Base-by-base conservation (phyloP, 768 basidiomycete genomes). In the Vararia minispora region DNA sequence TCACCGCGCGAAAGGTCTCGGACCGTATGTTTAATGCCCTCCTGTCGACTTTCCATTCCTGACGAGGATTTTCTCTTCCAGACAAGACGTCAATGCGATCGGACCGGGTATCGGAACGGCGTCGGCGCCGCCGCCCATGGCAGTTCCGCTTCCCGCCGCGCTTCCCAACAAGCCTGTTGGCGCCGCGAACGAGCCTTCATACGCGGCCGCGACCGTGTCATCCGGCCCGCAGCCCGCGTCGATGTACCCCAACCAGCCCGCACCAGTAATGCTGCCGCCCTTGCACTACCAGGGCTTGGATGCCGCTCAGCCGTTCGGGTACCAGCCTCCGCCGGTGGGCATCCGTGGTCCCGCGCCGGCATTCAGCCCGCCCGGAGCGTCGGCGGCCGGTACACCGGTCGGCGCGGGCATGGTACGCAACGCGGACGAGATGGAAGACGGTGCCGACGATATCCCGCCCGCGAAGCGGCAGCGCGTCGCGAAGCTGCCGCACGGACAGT, bases 211-310 rank as follows among this genome's bases (percentile, higher is more conserved):
- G 3, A 86, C 84, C 0, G 69, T 95, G 35, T 87, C 90, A 1
- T 89, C 91, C 9, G 91, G 82, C 8, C 92, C 92, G 6, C 91
- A 92, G 48, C 90, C 91, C 10, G 79, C 86, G 11, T 87, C 87
- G 0, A 65, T 71, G 38, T 79, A 74, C 51, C 65, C 72, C 26
- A 54, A 54, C 17, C 71, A 73, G 31, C 68, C 74, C 5, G 57
- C 63, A 2, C 83, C 83, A 6, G 81, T 86, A 24, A 84, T 87
- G 82, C 73, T 79, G 11, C 83, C 81, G 9, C 81, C 82, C n/a
- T 61, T 88, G 44, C 85, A 86, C 59, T 88, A 83, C 58, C 85
- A 85, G 59, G 83, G 79, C 32, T 63, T 79, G 45, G 77, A 82
- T 53, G 72, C 81, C 33, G 68, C 74, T 4, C 82, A 85, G 48